Evolutionary conservation across 1,284 basidiomycete species (phyloP).

Genomic region (Pseudozyma sp.): DNA sequence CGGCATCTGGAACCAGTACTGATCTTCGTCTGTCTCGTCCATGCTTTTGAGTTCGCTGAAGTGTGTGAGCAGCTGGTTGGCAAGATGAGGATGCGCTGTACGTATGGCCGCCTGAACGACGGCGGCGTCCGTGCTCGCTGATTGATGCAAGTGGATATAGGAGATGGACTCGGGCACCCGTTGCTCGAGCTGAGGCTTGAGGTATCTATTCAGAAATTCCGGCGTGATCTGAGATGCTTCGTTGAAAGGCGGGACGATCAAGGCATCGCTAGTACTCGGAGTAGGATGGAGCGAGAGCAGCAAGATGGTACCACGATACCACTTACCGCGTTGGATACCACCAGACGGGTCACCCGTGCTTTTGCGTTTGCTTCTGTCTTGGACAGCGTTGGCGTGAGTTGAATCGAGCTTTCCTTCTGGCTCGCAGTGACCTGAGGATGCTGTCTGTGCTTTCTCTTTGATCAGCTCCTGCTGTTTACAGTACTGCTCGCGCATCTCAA

Average conservation of each 20-base stretch:
- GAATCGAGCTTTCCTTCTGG: no score
- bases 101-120: slow-evolving; percentile 10
- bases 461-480: neutral
- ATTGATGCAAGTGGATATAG: slow-evolving; percentile 25
- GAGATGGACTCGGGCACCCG: slow-evolving; percentile 27
- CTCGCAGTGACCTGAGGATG: neutral
- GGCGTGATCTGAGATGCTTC: slow-evolving; percentile 7
- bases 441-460: neutral
- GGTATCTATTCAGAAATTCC: slow-evolving; percentile 13
- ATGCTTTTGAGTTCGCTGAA: slow-evolving; percentile 16
- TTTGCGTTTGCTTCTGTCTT: slow-evolving; percentile 7
- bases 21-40: slow-evolving; percentile 10
- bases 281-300: slow-evolving; percentile 5
- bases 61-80: neutral
- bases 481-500: slow-evolving; percentile 19
- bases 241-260: neutral
- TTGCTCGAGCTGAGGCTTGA: slow-evolving; percentile 38
- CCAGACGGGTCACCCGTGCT: neutral
- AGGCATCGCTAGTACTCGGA: neutral
- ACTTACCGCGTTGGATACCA: neutral
- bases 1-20: slow-evolving; percentile 20
- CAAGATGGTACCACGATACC: slow-evolving; percentile 26
- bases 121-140: neutral
- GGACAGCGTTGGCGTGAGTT: neutral
- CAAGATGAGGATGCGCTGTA: slow-evolving; percentile 14